Base-by-base conservation (phyloP, 2,329 filamentous ascomycete genomes). In the Pezicula rhizophila region DNA sequence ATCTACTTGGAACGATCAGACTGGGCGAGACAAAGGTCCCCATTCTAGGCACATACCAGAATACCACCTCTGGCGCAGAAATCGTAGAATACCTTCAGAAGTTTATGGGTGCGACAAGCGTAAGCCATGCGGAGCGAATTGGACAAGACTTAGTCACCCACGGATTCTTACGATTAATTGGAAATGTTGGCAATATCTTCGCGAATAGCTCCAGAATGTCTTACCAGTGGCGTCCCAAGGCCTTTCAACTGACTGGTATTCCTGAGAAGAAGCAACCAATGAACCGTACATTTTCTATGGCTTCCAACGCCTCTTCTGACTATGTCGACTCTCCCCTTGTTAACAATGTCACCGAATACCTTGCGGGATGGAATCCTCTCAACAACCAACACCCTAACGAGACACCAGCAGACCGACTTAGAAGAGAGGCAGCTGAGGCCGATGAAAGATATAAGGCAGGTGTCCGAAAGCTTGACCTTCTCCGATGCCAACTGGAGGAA, bases 201-300 rank as follows among this genome's bases (percentile, higher is more conserved):
- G 91, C 92, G 60, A 99, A 99, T 71, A 97, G 91, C 75, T 96
- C 91, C 56, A 89, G 87, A 69, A 87, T 97, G 82, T 92, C 88
- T 66, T 99, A 99, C 67, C 93, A 99, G 68, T 99, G 93, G 93
- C 85, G 89, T 47, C 82, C 91, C 7, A 95, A 89, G 71, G 85
- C 88, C 5, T 99, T 97, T 71, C 84, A 95, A 64, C 67, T 93
- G 49, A 84, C 89, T 23, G 92, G 91, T 18, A 75, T 96, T 46
- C 90, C 89, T 0, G 92, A 96, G 67, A 96, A 89, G 77, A 95
- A 91, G 74, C 76, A 78, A 51, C 66, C 81, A 1, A 65, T 92
- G 44, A 77, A 79, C 56, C 82, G 91, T 51, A 86, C 88, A 6
- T 87, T 89, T 51, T 93, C 90, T 3, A 70, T 85, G 48, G 75